phyloP scores from a whole-genome alignment of 176 grass and related monocot species.

The Echinochloa phyllopogon region DNA sequence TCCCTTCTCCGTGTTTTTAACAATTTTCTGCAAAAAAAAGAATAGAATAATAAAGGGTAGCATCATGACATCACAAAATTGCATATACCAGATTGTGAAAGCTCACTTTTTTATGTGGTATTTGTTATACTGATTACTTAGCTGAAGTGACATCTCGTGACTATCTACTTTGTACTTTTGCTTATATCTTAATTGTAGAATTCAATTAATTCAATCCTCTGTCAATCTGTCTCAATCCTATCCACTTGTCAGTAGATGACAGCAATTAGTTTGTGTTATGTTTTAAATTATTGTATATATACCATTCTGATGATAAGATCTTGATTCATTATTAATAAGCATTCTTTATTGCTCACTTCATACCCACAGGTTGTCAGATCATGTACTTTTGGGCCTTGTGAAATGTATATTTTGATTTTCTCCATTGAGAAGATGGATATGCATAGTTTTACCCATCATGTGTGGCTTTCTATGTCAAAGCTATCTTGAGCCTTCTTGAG shows the following conservation, averaged over 20 bases:
- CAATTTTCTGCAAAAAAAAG: not conserved
- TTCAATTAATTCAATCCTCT: not conserved
- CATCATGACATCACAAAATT: not conserved
- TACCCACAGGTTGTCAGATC: not conserved
- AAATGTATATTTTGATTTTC: not conserved
- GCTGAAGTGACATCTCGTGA: not conserved
- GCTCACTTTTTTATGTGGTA: not conserved
- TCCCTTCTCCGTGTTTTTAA: not conserved
- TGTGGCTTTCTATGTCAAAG: not conserved
- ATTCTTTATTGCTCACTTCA: not conserved
- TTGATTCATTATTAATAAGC: not conserved
- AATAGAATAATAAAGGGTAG: not conserved
- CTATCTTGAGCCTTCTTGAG: not conserved
- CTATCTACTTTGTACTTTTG: not conserved
- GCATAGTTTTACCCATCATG: not conserved
- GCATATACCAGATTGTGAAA: not conserved
- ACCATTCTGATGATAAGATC: conserved; percentile 16
- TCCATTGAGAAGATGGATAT: not conserved
- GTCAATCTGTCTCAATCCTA: not conserved
- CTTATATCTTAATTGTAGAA: not conserved
- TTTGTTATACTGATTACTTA: not conserved
- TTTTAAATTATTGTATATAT: conserved; percentile 1
- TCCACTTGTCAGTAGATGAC: not conserved
- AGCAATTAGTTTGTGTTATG: not conserved
- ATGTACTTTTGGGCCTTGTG: not conserved